Evolutionary conservation across 2,329 filamentous ascomycete genomes (phyloP).

Genomic region (Fusarium verrucosum): DNA sequence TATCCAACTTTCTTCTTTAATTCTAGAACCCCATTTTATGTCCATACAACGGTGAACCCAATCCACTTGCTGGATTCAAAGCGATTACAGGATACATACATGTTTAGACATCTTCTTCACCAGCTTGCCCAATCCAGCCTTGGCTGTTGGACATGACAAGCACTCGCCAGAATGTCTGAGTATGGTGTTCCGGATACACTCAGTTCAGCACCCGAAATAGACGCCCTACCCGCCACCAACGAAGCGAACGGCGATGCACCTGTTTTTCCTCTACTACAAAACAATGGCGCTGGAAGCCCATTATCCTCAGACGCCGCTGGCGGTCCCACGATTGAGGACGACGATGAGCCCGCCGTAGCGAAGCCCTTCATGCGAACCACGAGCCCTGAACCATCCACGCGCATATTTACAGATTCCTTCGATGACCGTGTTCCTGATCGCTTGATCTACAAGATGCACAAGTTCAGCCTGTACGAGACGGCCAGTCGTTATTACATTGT

Average conservation of each 20-base stretch:
- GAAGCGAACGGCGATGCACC: conserved; percentile 40
- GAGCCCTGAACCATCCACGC: conserved; percentile 58
- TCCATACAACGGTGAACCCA: neutral
- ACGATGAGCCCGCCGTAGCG: conserved; percentile 67
- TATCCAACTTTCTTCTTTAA: neutral
- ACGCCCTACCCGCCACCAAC: conserved; percentile 25
- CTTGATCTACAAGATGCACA: conserved; percentile 79
- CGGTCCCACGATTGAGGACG: conserved; percentile 49
- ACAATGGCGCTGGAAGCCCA: conserved; percentile 48
- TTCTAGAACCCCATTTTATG: neutral
- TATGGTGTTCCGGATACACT: conserved; percentile 37
- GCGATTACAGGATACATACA: conserved; percentile 5
- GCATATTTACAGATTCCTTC: conserved; percentile 44
- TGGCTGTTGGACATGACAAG: conserved; percentile 18
- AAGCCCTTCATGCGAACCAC: conserved; percentile 65
- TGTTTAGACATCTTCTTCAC: neutral
- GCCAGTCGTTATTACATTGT: conserved; percentile 93
- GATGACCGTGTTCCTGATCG: conserved; percentile 50
- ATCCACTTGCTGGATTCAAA: neutral
- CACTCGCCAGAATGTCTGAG: conserved; percentile 39
- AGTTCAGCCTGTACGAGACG: conserved; percentile 97
- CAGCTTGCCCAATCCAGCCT: neutral
- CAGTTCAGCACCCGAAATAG: conserved; percentile 29
- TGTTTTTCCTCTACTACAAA: conserved; percentile 50
- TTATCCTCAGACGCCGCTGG: conserved; percentile 41